Conservation (phyloP, 768 basidiomycete species). For the Tylopilus rubrobrunneus region DNA sequence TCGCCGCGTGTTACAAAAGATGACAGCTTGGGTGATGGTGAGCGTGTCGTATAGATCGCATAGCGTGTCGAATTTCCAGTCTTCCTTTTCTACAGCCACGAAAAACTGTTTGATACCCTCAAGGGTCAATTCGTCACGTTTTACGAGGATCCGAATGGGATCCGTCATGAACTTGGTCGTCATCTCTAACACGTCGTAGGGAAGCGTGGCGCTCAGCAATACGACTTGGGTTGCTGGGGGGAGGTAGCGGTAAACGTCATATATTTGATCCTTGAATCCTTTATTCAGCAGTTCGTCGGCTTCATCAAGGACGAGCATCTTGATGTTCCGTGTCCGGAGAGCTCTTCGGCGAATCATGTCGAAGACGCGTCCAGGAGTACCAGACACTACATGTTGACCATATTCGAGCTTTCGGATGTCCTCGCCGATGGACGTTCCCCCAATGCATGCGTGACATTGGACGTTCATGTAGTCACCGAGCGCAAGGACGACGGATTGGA, state of each 20-base stretch:
- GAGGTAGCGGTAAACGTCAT: constrained; percentile 96
- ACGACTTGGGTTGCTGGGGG: constrained; percentile 98
- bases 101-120: constrained; percentile 97
- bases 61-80: constrained; percentile 99
- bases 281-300: constrained; percentile 96
- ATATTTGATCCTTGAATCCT: constrained; percentile 99
- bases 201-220: constrained; percentile 91
- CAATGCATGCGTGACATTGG: constrained; percentile 97
- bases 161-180: constrained; percentile 99
- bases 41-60: constrained; percentile 98
- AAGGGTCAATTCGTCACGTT: constrained; percentile 97
- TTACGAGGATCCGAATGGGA: constrained; percentile 96
- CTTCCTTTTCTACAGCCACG: constrained; percentile 98
- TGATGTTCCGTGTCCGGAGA: constrained; percentile 93
- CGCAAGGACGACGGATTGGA: constrained; percentile 94
- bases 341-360: constrained; percentile 97
- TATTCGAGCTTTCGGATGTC: constrained; percentile 97
- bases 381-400: constrained; percentile 95
- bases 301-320: constrained; percentile 94
- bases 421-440: constrained; percentile 95
- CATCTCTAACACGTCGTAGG: constrained; percentile 97
- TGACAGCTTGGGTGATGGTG: constrained; percentile 98
- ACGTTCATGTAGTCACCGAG: constrained; percentile 99
- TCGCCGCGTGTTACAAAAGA: constrained; percentile 97
- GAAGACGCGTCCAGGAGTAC: constrained; percentile 96